Evolutionary conservation across 176 grass and related monocot genomes (phyloP), one percentile per base, ranked within the genome.

Genomic region (Tillandsia leiboldiana): DNA sequence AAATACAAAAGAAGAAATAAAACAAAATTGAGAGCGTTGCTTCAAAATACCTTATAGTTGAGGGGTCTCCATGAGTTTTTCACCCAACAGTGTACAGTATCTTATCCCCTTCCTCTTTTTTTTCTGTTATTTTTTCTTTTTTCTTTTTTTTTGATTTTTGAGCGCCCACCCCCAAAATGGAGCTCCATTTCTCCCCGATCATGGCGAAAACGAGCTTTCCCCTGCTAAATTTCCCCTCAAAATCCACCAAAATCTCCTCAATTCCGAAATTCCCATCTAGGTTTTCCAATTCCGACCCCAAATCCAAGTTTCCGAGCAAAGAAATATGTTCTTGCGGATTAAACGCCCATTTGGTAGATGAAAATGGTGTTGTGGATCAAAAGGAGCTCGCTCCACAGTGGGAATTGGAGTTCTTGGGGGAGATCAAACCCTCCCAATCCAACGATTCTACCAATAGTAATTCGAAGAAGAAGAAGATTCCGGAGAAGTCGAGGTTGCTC

Each of bases 391-490:
- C 18, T 64, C 69, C 75, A 3, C 53, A 28, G 12, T 86, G 83
- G 83, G 53, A 76, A 70, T 65, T 76, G 26, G 64, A 73, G 26
- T 86, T 86, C 62, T 61, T 86, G 70, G 83, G 83, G 15, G 52
- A 69, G 75, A 17, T 61, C 59, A 48, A 17, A 26, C 33, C 75
- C 68, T 26, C 75, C 26, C 53, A 70, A 29, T 42, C 78, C 29
- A 12, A 65, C 8, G 52, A 14, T 18, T 1, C 57, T 15, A 24
- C 1, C 49, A 42, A 49, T 59, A 26, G 64, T 23, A 69, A 10
- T 2, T 9, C 51, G 63, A 82, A 14, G 51, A 75, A 2, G 69
- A 82, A 20, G 81, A 53, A 0, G 70, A 54, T 48, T 1, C 42
- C 17, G 65, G 83, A 72, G 26, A 72, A 10, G 13, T 76, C 83